Evolutionary conservation across 2,329 filamentous ascomycete genomes (phyloP).

Genomic region (Diaporthe caulivora): DNA sequence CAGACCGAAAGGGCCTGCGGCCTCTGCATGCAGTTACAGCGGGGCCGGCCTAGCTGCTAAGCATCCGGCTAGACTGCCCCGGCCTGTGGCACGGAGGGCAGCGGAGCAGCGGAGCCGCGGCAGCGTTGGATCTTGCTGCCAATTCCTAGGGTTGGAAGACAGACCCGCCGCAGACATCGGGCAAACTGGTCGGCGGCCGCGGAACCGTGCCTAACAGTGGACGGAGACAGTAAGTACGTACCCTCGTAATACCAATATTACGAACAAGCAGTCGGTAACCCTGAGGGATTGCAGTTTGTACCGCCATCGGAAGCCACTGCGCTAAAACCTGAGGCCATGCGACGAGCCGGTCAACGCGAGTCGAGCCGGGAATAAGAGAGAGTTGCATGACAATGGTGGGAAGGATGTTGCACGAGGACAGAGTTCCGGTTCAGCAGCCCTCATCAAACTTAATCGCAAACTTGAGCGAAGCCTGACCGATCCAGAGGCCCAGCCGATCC

Average conservation of each 20-base stretch:
- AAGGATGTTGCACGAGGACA: neutral
- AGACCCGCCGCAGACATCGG: too few species aligned
- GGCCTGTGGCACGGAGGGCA: neutral
- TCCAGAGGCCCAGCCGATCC: neutral
- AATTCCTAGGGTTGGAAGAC: neutral
- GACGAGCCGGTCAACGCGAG: neutral
- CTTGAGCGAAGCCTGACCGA: neutral
- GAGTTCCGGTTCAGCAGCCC: neutral
- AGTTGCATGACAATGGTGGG: neutral
- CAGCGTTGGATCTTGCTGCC: constrained; percentile 13
- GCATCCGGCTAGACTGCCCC: constrained; percentile 2
- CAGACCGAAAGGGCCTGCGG: neutral
- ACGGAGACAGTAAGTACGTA: neutral
- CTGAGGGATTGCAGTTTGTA: neutral
- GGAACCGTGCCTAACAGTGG: neutral
- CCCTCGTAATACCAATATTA: neutral
- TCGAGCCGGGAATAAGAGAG: constrained; percentile 3
- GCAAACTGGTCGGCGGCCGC: constrained; percentile 4
- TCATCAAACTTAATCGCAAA: constrained; percentile 23
- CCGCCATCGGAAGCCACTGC: neutral
- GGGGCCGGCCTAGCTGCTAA: constrained; percentile 2
- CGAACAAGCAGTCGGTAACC: neutral
- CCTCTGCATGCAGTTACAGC: neutral
- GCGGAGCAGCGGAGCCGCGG: constrained; percentile 26
- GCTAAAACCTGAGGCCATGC: neutral